A percentile compares a stretch with the other conserved stretches of the same genome.
These are phyloP conservation scores for Diddensiella santjacobensis DNA, from an alignment of 805 yeast species.

Conservation along the genomic window DNA sequence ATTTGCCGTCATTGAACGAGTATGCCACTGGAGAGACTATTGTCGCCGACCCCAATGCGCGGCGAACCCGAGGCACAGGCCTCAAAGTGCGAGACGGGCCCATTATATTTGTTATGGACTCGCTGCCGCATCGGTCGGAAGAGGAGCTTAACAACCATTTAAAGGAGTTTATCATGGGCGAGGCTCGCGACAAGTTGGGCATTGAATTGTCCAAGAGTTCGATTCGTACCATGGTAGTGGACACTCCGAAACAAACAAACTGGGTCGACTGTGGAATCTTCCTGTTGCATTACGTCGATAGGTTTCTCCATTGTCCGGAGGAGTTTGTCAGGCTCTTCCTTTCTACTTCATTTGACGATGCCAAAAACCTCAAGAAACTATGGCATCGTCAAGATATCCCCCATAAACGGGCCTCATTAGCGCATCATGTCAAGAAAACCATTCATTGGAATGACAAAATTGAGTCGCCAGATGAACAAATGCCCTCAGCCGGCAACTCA, in stretches of 20 bases:
- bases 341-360: slow-evolving; percentile 6
- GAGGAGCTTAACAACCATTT: slow-evolving; percentile 41
- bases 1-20: slow-evolving; percentile 34
- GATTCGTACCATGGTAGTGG: slow-evolving; percentile 47
- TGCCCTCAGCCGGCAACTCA: too few relatives aligned
- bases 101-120: slow-evolving; percentile 66
- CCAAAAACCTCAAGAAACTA: slow-evolving; percentile 5
- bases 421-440: neutral
- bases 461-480: neutral
- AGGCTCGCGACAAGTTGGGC: slow-evolving; percentile 61
- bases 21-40: neutral
- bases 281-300: slow-evolving; percentile 53
- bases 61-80: neutral
- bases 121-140: slow-evolving; percentile 43
- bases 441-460: neutral
- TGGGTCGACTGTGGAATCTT: slow-evolving; percentile 94
- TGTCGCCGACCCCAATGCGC: too few relatives aligned
- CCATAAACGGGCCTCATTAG: neutral
- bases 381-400: neutral
- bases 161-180: slow-evolving; percentile 56
- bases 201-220: slow-evolving; percentile 44
- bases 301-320: slow-evolving; percentile 29
- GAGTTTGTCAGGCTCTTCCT: slow-evolving; percentile 21
- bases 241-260: slow-evolving; percentile 81
- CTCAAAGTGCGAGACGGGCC: slow-evolving; percentile 19